Evolutionary conservation across 2,329 filamentous ascomycete species (phyloP), one percentile per base, ranked within the genome.

Genomic region (Sarocladium kiliense): DNA sequence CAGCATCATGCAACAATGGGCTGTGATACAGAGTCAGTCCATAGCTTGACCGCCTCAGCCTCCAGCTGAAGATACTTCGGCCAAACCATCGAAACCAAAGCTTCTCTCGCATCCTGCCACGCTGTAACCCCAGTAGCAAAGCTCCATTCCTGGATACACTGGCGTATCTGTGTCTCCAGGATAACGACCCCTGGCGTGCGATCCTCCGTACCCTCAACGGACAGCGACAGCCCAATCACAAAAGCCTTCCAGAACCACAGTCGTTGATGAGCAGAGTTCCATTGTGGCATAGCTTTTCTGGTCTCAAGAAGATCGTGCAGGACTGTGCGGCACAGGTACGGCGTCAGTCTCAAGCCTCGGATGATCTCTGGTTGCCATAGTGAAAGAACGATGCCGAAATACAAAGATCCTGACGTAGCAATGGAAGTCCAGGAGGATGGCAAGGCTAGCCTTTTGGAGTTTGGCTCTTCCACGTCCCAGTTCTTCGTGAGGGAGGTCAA

Each of bases 221-320:
- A n/a, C n/a, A 47, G n/a, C 7, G 4, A 27, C 44, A 47, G 21
- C 11, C 23, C 44, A 27, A 27, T 9, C 7, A 47, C 44, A 47
- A 47, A 47, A 23, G 44, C 44, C 44, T 27, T 47, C 44, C 44
- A 47, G 25, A 47, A 27, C 44, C 44, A 47, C 25, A 47, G 25
- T 10, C 14, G 3, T 16, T 30, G 7, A n/a, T 47, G 44, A 4
- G 9, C 23, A 10, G 4, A 11, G 25, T 27, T 23, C 44, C 44
- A 47, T 26, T 30, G 3, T 23, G 16, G 12, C 44, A 27, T 27
- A 9, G 18, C 7, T 23, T 10, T 7, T 6, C 25, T 6, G 6
- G 44, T 11, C 7, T 30, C 9, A 3, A 27, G n/a, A 10, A 47
- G 23, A 10, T 47, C 23, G 7, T 26, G 25, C 7, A 21, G 10